Percentiles rank a stretch among this genome's conserved stretches.
phyloP scores from a whole-genome alignment of 768 basidiomycete genomes.

The Russula compacta region DNA sequence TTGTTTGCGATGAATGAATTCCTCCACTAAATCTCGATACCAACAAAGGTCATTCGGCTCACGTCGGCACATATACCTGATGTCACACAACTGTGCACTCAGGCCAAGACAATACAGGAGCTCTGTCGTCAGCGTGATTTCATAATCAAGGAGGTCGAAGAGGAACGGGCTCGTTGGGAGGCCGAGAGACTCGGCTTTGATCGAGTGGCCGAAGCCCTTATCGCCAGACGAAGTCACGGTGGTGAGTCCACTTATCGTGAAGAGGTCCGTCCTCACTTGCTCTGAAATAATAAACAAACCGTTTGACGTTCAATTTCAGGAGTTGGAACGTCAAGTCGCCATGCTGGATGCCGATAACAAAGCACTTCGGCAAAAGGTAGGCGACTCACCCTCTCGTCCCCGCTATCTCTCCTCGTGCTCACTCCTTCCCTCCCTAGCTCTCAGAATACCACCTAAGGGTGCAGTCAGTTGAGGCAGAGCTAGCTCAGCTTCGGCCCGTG shows the following conservation, averaged over 20 bases:
- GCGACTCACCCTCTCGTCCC: neutral
- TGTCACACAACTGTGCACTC: conserved; percentile 40
- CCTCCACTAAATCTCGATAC: neutral
- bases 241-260: conserved; percentile 30
- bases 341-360: conserved; percentile 53
- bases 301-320: conserved; percentile 31
- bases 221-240: conserved; percentile 38
- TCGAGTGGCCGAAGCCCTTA: conserved; percentile 57
- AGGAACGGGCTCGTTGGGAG: conserved; percentile 53
- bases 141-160: conserved; percentile 41
- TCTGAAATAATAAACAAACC: neutral
- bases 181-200: conserved; percentile 58
- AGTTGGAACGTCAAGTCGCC: conserved; percentile 42
- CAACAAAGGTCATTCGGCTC: conserved; percentile 39
- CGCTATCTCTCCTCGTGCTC: neutral
- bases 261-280: conserved; percentile 32
- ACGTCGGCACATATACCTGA: conserved; percentile 32
- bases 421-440: conserved; percentile 34
- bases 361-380: conserved; percentile 50
- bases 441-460: conserved; percentile 47
- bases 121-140: conserved; percentile 52
- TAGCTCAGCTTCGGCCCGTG: conserved; percentile 55
- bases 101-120: conserved; percentile 52
- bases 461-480: conserved; percentile 50
- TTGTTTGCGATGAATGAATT: conserved; percentile 1